Evolutionary conservation across 2,329 filamentous ascomycete species (phyloP).

Genomic region (Bipolaris victoriae): DNA sequence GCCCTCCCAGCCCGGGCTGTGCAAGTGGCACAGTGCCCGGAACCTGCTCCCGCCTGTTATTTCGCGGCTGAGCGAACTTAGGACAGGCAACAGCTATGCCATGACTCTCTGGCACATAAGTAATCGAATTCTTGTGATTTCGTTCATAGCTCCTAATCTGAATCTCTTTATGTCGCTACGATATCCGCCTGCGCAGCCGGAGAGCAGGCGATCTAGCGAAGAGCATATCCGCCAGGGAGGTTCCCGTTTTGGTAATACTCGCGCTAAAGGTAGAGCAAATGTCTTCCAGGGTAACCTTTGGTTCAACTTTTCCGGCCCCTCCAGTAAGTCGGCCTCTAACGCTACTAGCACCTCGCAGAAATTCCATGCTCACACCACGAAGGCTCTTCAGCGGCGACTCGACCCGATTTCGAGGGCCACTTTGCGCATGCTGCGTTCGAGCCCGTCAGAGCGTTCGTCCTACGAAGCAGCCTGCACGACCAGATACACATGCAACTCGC

Average conservation of each 20-base stretch:
- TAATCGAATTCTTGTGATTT: no score
- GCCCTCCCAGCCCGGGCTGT: no score
- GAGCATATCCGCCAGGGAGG: no score
- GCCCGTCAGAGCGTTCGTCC: slow-evolving; percentile 14
- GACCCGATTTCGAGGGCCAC: slow-evolving; percentile 12
- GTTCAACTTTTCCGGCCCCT: neutral
- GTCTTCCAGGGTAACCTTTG: neutral
- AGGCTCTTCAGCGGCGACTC: slow-evolving; percentile 1
- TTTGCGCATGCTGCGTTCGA: slow-evolving; percentile 17
- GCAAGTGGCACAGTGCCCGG: no score
- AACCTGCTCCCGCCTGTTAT: no score
- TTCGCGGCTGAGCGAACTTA: no score
- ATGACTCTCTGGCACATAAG: no score
- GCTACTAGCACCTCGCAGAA: neutral
- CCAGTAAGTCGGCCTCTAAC: slow-evolving; percentile 3
- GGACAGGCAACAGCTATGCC: no score
- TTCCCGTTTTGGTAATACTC: neutral
- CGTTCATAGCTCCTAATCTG: no score
- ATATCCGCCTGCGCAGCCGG: no score
- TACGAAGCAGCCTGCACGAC: slow-evolving; percentile 17
- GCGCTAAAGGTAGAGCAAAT: neutral
- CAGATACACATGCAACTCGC: slow-evolving; percentile 15
- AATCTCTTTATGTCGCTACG: no score
- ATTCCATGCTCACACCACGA: neutral
- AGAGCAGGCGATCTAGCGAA: no score